These are phyloP conservation scores for Exserohilum turcica DNA, from an alignment of 2,329 filamentous ascomycete genomes.

Conservation along the genomic window DNA sequence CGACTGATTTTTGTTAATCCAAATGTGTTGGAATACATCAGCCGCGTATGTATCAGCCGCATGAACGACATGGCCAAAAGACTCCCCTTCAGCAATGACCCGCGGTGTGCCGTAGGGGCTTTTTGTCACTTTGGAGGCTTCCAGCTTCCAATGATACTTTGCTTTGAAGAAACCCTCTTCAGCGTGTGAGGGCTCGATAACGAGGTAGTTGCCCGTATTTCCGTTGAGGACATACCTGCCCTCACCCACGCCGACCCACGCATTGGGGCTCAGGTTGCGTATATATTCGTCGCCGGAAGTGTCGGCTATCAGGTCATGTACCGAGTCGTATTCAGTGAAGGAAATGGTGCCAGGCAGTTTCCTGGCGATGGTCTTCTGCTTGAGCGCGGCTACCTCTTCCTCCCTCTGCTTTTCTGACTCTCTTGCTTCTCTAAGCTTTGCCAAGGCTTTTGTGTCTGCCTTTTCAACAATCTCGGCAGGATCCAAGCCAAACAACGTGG, in stretches of 20 bases:
- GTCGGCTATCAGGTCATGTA: conserved; percentile 89
- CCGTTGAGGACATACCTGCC: conserved; percentile 73
- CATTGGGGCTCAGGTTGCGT: conserved; percentile 71
- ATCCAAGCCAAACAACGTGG: conserved; percentile 91
- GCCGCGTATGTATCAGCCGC: conserved; percentile 82
- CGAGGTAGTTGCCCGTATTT: conserved; percentile 63
- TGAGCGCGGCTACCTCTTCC: conserved; percentile 73
- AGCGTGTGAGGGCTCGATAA: conserved; percentile 55
- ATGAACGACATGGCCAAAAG: conserved; percentile 76
- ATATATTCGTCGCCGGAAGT: conserved; percentile 79
- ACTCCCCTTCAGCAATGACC: conserved; percentile 66
- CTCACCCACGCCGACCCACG: conserved; percentile 81
- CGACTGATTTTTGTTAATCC: conserved; percentile 67
- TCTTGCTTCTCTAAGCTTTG: conserved; percentile 57
- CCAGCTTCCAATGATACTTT: conserved; percentile 51
- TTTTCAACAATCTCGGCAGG: conserved; percentile 75
- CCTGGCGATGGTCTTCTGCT: conserved; percentile 19
- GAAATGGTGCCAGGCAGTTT: conserved; percentile 60
- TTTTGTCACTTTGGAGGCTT: conserved; percentile 41
- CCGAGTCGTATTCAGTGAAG: conserved; percentile 88
- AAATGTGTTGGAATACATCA: conserved; percentile 67
- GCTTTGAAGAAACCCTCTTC: conserved; percentile 48
- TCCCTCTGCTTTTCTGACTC: conserved; percentile 52
- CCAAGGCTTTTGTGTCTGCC: conserved; percentile 68
- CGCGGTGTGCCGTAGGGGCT: conserved; percentile 71